These are phyloP conservation scores for Podospora pseudopauciseta DNA, from an alignment of 495 filamentous ascomycete species.

Conservation along the genomic window DNA sequence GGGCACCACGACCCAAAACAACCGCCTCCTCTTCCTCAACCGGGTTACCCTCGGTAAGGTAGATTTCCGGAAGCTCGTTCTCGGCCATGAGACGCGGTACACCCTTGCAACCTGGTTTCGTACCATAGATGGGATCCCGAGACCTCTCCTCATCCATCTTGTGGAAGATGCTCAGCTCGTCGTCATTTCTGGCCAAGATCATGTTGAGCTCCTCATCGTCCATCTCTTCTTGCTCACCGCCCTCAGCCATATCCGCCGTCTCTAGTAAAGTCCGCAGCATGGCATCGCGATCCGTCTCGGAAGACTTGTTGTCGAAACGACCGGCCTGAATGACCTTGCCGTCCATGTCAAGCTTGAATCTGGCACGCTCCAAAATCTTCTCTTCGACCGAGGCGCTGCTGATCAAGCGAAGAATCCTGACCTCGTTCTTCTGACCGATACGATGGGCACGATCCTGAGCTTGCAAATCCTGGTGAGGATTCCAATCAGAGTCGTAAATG, in stretches of 20 bases:
- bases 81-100: slow-evolving; percentile 81
- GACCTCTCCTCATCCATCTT: slow-evolving; percentile 73
- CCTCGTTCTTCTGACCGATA: slow-evolving; percentile 99
- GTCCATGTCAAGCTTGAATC: slow-evolving; percentile 98
- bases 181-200: slow-evolving; percentile 74
- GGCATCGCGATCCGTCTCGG: slow-evolving; percentile 95
- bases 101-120: slow-evolving; percentile 53
- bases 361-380: slow-evolving; percentile 94
- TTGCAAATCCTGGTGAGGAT: slow-evolving; percentile 98
- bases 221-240: slow-evolving; percentile 84
- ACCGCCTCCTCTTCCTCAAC: slow-evolving; percentile 76
- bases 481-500: slow-evolving; percentile 99
- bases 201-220: slow-evolving; percentile 96
- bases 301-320: slow-evolving; percentile 99
- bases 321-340: slow-evolving; percentile 99
- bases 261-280: slow-evolving; percentile 89
- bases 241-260: slow-evolving; percentile 81
- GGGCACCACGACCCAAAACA: slow-evolving; percentile 79
- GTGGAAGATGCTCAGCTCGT: slow-evolving; percentile 66
- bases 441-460: slow-evolving; percentile 99
- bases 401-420: slow-evolving; percentile 91
- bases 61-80: slow-evolving; percentile 87
- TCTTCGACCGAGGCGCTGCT: slow-evolving; percentile 96
- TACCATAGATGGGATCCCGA: slow-evolving; percentile 65
- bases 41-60: slow-evolving; percentile 79